Evolutionary conservation across 2,329 filamentous ascomycete species (phyloP).

Genomic region (Pleomassaria siparia): DNA sequence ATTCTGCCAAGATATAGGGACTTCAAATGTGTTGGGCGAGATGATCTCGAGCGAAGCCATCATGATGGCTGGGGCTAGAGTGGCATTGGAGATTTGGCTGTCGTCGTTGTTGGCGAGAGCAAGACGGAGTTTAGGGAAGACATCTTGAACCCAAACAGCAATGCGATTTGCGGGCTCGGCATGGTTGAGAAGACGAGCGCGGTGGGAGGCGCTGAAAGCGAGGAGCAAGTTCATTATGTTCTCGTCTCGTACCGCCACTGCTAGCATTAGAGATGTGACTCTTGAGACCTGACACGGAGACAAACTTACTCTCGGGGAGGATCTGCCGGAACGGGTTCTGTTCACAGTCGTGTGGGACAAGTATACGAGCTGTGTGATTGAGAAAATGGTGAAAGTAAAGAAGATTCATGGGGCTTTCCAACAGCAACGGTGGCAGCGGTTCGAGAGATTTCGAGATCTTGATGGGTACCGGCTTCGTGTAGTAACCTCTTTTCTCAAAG

Average conservation of each 20-base stretch:
- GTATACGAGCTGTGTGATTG: conserved; percentile 74
- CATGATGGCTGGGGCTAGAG: conserved; percentile 82
- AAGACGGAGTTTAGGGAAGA: conserved; percentile 71
- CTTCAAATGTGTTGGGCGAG: conserved; percentile 77
- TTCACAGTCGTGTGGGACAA: conserved; percentile 63
- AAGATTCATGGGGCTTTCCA: conserved; percentile 78
- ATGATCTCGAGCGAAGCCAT: conserved; percentile 81
- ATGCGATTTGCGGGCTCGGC: conserved; percentile 76
- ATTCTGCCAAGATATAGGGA: conserved; percentile 77
- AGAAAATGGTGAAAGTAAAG: conserved; percentile 75
- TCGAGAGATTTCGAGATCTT: conserved; percentile 60
- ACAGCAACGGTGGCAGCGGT: conserved; percentile 58
- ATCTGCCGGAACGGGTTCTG: conserved; percentile 63
- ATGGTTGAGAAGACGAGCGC: conserved; percentile 72
- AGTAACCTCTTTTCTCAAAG: conserved; percentile 66
- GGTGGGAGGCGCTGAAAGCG: conserved; percentile 82
- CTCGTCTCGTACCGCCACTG: conserved; percentile 67
- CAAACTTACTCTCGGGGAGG: conserved; percentile 62
- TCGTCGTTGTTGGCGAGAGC: conserved; percentile 58
- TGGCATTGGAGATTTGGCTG: conserved; percentile 68
- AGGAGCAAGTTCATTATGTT: conserved; percentile 76
- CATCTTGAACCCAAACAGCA: conserved; percentile 75
- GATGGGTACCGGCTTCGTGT: conserved; percentile 68
- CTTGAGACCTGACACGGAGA: not conserved
- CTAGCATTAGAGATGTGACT: conserved; percentile 32